Conservation (phyloP, 2,329 filamentous ascomycete species). For the Cadophora luteo-olivacea region DNA sequence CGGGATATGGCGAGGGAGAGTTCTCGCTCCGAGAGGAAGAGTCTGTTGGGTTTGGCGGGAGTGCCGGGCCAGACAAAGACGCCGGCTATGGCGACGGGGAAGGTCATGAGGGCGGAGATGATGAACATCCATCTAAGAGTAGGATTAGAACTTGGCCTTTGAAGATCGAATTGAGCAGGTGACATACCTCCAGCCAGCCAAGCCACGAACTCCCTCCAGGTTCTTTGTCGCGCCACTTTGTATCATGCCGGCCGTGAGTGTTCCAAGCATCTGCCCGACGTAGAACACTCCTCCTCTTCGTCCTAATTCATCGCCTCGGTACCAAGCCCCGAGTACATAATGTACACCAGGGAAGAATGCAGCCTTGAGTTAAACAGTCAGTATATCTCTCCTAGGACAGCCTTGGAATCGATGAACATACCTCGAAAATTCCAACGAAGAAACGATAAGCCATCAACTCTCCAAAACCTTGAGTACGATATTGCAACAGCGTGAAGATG, state of each 20-base stretch:
- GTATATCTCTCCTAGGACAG: neutral
- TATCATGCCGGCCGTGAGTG: slow-evolving; percentile 37
- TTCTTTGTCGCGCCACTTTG: slow-evolving; percentile 34
- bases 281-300: slow-evolving; percentile 38
- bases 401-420: slow-evolving; percentile 19
- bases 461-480: slow-evolving; percentile 50
- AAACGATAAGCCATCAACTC: slow-evolving; percentile 61
- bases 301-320: slow-evolving; percentile 44
- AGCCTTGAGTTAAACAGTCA: slow-evolving; percentile 31
- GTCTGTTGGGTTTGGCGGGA: slow-evolving; percentile 55
- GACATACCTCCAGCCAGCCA: slow-evolving; percentile 45
- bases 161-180: slow-evolving; percentile 35
- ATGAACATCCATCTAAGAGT: slow-evolving; percentile 61
- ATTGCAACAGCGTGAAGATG: slow-evolving; percentile 40
- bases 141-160: slow-evolving; percentile 42
- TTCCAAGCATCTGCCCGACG: slow-evolving; percentile 39
- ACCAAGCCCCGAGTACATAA: slow-evolving; percentile 47
- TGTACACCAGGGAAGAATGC: slow-evolving; percentile 47
- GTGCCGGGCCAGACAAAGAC: slow-evolving; percentile 59
- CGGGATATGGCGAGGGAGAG: slow-evolving; percentile 53
- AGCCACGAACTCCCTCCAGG: slow-evolving; percentile 34
- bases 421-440: slow-evolving; percentile 60
- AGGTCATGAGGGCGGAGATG: slow-evolving; percentile 59
- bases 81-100: slow-evolving; percentile 58
- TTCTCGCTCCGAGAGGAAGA: slow-evolving; percentile 55